A percentile compares a stretch with the other conserved stretches of the same genome.
Conservation (phyloP, 169 alveolate genomes). For the Plasmodium reichenowi region DNA sequence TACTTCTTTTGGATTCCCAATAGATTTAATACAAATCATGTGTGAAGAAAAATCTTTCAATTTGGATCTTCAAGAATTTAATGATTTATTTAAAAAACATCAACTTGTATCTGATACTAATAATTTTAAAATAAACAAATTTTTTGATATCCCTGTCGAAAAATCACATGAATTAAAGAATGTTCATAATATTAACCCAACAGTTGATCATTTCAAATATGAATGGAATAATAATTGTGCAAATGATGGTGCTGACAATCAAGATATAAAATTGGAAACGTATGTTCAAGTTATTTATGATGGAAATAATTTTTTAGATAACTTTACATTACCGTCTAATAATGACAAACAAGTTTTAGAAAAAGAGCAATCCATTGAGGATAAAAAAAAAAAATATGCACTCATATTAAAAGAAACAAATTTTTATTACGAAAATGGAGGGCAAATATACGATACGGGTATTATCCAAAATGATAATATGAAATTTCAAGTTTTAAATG, state of each 20-base stretch:
- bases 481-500: slow-evolving; percentile 86
- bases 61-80: slow-evolving; percentile 89
- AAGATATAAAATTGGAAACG: slow-evolving; percentile 65
- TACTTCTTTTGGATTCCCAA: slow-evolving; percentile 95
- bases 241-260: slow-evolving; percentile 14
- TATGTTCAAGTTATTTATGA: slow-evolving; percentile 84
- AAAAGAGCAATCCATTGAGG: not conserved
- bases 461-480: slow-evolving; percentile 60
- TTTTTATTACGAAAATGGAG: slow-evolving; percentile 92
- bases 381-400: slow-evolving; percentile 73
- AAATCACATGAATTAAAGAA: slow-evolving; percentile 77
- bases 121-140: slow-evolving; percentile 75
- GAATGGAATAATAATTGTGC: slow-evolving; percentile 68
- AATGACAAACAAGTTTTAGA: slow-evolving; percentile 5
- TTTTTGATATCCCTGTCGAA: slow-evolving; percentile 83
- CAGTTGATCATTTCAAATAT: slow-evolving; percentile 82
- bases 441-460: slow-evolving; percentile 89
- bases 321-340: slow-evolving; percentile 1
- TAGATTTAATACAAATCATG: slow-evolving; percentile 94
- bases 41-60: slow-evolving; percentile 90
- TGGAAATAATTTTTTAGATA: slow-evolving; percentile 78
- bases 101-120: slow-evolving; percentile 87
- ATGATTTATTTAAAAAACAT: slow-evolving; percentile 85
- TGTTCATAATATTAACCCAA: slow-evolving; percentile 36
- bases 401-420: slow-evolving; percentile 89